Evolutionary conservation across 208 protist genomes (phyloP).

Genomic region (Trypanosoma cruzi): DNA sequence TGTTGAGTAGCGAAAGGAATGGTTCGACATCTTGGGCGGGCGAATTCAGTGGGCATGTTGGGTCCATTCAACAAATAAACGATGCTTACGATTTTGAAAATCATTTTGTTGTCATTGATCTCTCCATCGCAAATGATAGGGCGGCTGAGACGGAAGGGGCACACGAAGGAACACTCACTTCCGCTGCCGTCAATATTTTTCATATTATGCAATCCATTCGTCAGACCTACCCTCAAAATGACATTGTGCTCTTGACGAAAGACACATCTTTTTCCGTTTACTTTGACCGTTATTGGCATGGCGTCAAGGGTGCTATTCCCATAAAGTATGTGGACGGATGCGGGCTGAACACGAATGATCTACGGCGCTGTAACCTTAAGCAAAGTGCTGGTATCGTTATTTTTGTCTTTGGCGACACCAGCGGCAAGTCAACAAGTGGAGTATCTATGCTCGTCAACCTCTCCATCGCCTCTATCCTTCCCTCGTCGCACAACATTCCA

Average conservation of each 20-base stretch:
- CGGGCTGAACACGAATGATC: slow-evolving; percentile 69
- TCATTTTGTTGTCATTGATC: slow-evolving; percentile 82
- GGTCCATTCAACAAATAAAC: slow-evolving; percentile 37
- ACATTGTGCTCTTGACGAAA: slow-evolving; percentile 75
- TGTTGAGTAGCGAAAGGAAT: neutral
- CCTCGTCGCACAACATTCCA: slow-evolving; percentile 61
- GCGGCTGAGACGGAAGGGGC: slow-evolving; percentile 58
- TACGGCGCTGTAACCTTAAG: slow-evolving; percentile 73
- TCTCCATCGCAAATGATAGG: slow-evolving; percentile 66
- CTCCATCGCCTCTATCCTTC: slow-evolving; percentile 74
- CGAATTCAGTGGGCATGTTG: neutral
- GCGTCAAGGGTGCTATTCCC: slow-evolving; percentile 30
- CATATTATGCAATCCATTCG: slow-evolving; percentile 62
- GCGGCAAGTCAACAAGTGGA: slow-evolving; percentile 76
- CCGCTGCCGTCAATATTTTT: slow-evolving; percentile 64
- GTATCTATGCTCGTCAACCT: slow-evolving; percentile 77
- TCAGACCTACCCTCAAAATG: slow-evolving; percentile 67
- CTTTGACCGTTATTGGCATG: slow-evolving; percentile 69
- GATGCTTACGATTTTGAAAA: slow-evolving; percentile 76
- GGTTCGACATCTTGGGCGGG: too few relatives aligned
- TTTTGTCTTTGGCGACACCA: slow-evolving; percentile 78
- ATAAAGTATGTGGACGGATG: slow-evolving; percentile 73
- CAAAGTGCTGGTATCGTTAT: slow-evolving; percentile 70
- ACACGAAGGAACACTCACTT: slow-evolving; percentile 53
- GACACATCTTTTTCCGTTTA: slow-evolving; percentile 74